phyloP scores from a whole-genome alignment of 352 stramenopile species.

The Pythium brassicae region DNA sequence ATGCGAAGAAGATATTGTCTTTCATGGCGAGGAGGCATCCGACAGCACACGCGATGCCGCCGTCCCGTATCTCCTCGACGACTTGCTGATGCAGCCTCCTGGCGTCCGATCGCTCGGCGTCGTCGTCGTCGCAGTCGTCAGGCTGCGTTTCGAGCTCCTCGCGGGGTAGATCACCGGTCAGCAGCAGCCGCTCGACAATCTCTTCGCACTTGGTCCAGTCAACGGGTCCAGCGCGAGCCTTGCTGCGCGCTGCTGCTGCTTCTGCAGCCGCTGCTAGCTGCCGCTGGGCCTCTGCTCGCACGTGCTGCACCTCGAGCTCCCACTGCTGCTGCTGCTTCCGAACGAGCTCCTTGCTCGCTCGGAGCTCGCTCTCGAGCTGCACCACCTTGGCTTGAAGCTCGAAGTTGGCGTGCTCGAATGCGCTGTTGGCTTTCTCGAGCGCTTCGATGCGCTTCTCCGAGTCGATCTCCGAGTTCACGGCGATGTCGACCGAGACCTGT shows the following conservation, averaged over 20 bases:
- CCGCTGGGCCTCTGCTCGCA: slow-evolving; percentile 25
- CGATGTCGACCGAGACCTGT: slow-evolving; percentile 47
- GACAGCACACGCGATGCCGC: slow-evolving; percentile 44
- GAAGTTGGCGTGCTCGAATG: slow-evolving; percentile 37
- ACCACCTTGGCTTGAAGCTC: slow-evolving; percentile 35
- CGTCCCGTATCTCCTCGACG: slow-evolving; percentile 29
- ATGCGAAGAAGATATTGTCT: slow-evolving; percentile 68
- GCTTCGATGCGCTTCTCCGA: slow-evolving; percentile 46
- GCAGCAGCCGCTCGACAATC: slow-evolving; percentile 45
- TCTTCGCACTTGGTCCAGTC: slow-evolving; percentile 58
- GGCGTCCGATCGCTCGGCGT: slow-evolving; percentile 17
- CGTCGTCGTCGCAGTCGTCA: slow-evolving; percentile 4
- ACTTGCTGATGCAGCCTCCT: slow-evolving; percentile 29
- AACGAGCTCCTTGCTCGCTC: slow-evolving; percentile 24
- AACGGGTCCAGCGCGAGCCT: slow-evolving; percentile 10
- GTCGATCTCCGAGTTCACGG: slow-evolving; percentile 66
- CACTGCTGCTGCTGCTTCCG: slow-evolving; percentile 33
- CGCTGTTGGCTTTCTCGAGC: slow-evolving; percentile 48
- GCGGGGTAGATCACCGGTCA: slow-evolving; percentile 40
- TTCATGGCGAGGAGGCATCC: slow-evolving; percentile 55
- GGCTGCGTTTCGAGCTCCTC: slow-evolving; percentile 19
- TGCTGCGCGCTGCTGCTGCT: neutral
- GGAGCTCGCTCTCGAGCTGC: slow-evolving; percentile 45
- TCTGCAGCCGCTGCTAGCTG: slow-evolving; percentile 19
- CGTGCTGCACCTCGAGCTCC: slow-evolving; percentile 19